Percentiles rank a stretch among this genome's conserved stretches.
phyloP scores from a whole-genome alignment of 225 moss, liverwort and hornwort genomes.

The Physcomitrellopsis africana region DNA sequence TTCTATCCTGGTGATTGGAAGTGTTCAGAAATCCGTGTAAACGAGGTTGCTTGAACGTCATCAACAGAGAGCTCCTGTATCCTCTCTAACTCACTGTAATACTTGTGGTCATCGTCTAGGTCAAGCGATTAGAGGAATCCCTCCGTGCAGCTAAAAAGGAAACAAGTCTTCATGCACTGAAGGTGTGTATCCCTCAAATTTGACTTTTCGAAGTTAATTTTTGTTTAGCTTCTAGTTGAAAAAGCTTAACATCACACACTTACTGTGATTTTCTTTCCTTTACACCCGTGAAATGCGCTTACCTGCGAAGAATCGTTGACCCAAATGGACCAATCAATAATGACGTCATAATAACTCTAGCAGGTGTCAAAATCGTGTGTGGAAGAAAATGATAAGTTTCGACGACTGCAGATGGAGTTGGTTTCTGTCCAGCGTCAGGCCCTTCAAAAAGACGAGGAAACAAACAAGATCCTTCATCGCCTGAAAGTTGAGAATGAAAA shows the following conservation, averaged over 20 bases:
- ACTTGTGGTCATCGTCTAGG: constrained; percentile 32
- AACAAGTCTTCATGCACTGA: constrained; percentile 41
- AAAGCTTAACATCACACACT: too few species aligned
- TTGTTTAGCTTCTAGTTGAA: too few species aligned
- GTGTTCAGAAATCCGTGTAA: background rate
- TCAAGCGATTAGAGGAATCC: constrained; percentile 46
- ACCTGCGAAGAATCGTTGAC: too few species aligned
- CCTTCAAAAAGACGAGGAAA: constrained; percentile 47
- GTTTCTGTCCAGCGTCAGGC: constrained; percentile 41
- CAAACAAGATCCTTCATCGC: constrained; percentile 43
- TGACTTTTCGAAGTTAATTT: too few species aligned
- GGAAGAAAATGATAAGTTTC: constrained; percentile 46
- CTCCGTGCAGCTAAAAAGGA: constrained; percentile 47
- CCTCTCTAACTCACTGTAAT: constrained; percentile 7
- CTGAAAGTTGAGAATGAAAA: constrained; percentile 53
- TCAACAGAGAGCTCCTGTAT: constrained; percentile 7
- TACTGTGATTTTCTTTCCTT: too few species aligned
- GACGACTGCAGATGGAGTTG: constrained; percentile 50
- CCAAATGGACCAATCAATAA: background rate
- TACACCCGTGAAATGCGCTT: too few species aligned
- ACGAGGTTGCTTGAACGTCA: background rate
- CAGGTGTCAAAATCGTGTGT: constrained; percentile 47
- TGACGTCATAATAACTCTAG: background rate
- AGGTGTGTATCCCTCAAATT: constrained; percentile 35
- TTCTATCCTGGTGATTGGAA: background rate